Percentiles rank a stretch among this genome's conserved stretches.
phyloP scores from a whole-genome alignment of 2,329 filamentous ascomycete genomes.

The Neoascochyta sp. region DNA sequence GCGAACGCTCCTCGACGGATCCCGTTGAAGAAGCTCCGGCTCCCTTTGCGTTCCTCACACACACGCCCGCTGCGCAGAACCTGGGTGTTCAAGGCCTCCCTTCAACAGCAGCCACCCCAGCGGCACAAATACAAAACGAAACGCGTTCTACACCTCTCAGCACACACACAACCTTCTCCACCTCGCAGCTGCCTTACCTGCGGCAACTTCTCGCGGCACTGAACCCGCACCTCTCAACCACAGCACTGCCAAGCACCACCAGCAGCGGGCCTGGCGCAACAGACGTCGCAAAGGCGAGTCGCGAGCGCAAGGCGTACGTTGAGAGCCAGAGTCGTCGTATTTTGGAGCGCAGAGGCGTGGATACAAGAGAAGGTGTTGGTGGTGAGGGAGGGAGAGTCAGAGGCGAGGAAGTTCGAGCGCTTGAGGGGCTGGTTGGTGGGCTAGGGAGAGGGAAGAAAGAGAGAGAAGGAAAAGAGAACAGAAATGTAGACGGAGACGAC shows the following conservation, averaged over 20 bases:
- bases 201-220: slow-evolving; percentile 66
- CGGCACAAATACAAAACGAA: slow-evolving; percentile 12
- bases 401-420: slow-evolving; percentile 27
- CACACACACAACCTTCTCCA: slow-evolving; percentile 72
- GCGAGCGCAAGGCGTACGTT: slow-evolving; percentile 75
- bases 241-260: slow-evolving; percentile 20
- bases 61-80: slow-evolving; percentile 45
- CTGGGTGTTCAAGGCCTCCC: slow-evolving; percentile 44
- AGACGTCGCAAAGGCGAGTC: slow-evolving; percentile 54
- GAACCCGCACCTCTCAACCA: slow-evolving; percentile 58
- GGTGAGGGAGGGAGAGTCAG: slow-evolving; percentile 25
- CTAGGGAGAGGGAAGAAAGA: slow-evolving; percentile 8
- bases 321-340: slow-evolving; percentile 75
- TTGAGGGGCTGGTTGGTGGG: slow-evolving; percentile 26
- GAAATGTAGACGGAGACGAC: neutral
- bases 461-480: slow-evolving; percentile 1
- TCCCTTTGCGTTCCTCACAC: slow-evolving; percentile 56
- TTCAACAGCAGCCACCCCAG: slow-evolving; percentile 18
- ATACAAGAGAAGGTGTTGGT: slow-evolving; percentile 43
- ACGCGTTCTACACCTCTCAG: slow-evolving; percentile 52
- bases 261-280: slow-evolving; percentile 25
- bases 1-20: slow-evolving; percentile 16
- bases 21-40: slow-evolving; percentile 1
- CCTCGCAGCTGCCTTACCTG: slow-evolving; percentile 78
- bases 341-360: slow-evolving; percentile 68